Base-by-base conservation (phyloP, 2,329 filamentous ascomycete species). In the Claviceps purpurea region DNA sequence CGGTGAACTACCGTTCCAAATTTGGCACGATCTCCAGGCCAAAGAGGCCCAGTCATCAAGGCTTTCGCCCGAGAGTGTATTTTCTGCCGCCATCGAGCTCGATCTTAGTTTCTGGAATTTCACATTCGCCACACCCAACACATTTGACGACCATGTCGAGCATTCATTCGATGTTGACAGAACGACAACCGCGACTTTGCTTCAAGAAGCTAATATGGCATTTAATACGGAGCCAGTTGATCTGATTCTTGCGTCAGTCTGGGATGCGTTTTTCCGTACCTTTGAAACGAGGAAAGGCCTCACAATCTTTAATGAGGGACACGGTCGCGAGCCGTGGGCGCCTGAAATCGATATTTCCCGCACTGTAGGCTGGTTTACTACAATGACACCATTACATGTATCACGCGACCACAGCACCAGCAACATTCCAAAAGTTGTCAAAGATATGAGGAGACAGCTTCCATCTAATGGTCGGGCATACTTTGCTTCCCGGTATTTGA, bases 321-420 rank as follows among this genome's bases (percentile, higher is more conserved):
- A 55, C 24, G 53, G 66, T 4, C 61, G 68, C n/a, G 65, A 70
- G 40, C 52, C 63, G 0, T 65, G 61, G 61, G 56, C 60, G 42
- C 41, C 56, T 4, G 24, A 46, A 2, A 53, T 66, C 10, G 63
- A 69, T 50, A 50, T 66, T 2, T 62, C 65, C 6, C 49, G 60
- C 20, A 70, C 66, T 1, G 64, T 69, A 1, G 68, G 68, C 6
- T 70, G 67, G 67, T 70, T 69, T 52, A 68, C 67, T 1, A 64
- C 63, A 1, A 56, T 69, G 30, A 59, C 50, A 1, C 50, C 50
- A 24, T 47, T 51, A 16, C 38, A 51, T 26, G 13, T 51, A 37
- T 47, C 44, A 10, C 34, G 50, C 16, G 50, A 43, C 7, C 39
- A 42, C n/a, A 13, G 37, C 2, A 47, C 6, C 22, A 41, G 11